Conservation (phyloP, 140 eudicot genomes). For the Ambrosia hybrid region DNA sequence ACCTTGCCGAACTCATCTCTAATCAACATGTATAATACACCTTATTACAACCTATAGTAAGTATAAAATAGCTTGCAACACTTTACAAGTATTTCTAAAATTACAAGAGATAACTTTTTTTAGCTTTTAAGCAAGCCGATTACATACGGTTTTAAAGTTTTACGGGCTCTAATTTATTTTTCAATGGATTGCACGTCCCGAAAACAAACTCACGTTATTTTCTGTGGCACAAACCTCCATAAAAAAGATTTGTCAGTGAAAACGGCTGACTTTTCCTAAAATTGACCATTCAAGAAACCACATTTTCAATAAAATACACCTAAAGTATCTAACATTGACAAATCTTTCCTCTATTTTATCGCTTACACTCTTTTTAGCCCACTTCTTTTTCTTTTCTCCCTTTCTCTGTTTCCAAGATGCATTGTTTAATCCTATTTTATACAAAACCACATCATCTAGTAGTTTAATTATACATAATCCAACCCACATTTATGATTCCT, state of each 20-base stretch:
- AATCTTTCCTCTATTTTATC: slow-evolving; percentile 13
- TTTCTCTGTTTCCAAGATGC: slow-evolving; percentile 25
- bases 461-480: slow-evolving; percentile 1
- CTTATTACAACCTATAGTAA: too few relatives aligned
- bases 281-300: slow-evolving; percentile 23
- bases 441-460: slow-evolving; percentile 2
- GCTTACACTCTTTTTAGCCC: slow-evolving; percentile 19
- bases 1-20: too few relatives aligned
- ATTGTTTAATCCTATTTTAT: slow-evolving; percentile 16
- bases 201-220: slow-evolving; percentile 16
- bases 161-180: background rate
- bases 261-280: slow-evolving; percentile 33
- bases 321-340: slow-evolving; percentile 18
- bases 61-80: too few relatives aligned
- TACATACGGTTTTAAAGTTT: too few relatives aligned
- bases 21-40: too few relatives aligned
- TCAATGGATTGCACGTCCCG: slow-evolving; percentile 2
- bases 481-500: slow-evolving; percentile 5
- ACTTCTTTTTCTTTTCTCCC: slow-evolving; percentile 25
- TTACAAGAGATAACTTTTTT: too few relatives aligned
- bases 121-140: too few relatives aligned
- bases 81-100: too few relatives aligned
- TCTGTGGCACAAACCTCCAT: slow-evolving; percentile 30
- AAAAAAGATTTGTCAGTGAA: slow-evolving; percentile 26
- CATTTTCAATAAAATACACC: slow-evolving; percentile 20